Evolutionary conservation across 2,329 filamentous ascomycete genomes (phyloP), one percentile per base, ranked within the genome.

Genomic region (Helotiales sp.): DNA sequence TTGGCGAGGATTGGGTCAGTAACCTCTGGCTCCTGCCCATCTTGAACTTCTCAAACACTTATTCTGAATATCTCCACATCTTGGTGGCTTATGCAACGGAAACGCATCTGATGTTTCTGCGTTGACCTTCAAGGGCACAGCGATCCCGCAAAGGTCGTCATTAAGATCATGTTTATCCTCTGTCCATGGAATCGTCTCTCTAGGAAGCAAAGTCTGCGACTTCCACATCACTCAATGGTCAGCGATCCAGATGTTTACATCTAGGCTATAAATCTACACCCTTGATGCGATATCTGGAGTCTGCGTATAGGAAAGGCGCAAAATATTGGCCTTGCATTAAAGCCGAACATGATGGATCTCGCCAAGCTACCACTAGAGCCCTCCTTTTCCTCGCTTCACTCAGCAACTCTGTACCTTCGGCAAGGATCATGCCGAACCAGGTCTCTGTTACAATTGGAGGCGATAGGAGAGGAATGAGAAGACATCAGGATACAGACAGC

Each of bases 1-100:
- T 17, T 49, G 1, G 27, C 50, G 2, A 60, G 36, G 2, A 60
- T 34, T 1, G 54, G 58, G 31, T 60, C 58, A 2, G 54, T 60
- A 6, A 53, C 51, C n/a, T 27, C 30, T 2, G 58, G 54, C 30
- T 55, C 58, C 47, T 57, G 47, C 1, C 50, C 24, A n/a, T 10
- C 27, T 57, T 58, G 52, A 51, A 60, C 30, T 46, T 46, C 42
- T 60, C 55, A 17, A 54, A 55, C 8, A 40, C 54, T 8, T 27
- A 15, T 5, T 34, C 25, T 9, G 15, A 17, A 24, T 50, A 6
- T 44, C 34, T 29, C 24, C 25, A 40, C 42, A 34, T 46, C 38
- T 36, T 2, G 52, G 44, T 4, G 42, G 47, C 36, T 56, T 56
- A 2, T 40, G 13, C 24, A 56, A 52, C 5, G 34, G 47, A 31